phyloP scores from a whole-genome alignment of 495 filamentous ascomycete species.

The Talaromyces thailandensis region DNA sequence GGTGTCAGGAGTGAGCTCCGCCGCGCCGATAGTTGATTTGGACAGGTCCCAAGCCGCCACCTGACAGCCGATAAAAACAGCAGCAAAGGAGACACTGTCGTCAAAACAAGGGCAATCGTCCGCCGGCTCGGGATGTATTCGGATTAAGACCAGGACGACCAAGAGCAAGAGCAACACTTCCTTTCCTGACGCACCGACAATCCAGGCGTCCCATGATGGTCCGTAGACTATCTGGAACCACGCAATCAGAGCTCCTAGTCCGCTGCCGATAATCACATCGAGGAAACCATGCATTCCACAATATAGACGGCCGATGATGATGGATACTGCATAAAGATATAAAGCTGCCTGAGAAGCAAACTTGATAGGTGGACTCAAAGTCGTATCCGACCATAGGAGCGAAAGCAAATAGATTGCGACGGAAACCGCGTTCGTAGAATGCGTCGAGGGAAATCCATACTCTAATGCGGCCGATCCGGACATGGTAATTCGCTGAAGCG shows the following conservation, averaged over 20 bases:
- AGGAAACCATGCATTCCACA: constrained; percentile 98
- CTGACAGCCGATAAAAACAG: constrained; percentile 74
- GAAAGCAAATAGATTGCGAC: constrained; percentile 78
- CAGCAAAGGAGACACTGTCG: constrained; percentile 89
- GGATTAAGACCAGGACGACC: constrained; percentile 62
- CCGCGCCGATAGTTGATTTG: constrained; percentile 43
- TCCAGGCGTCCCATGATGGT: constrained; percentile 54
- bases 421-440: constrained; percentile 94
- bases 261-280: constrained; percentile 71
- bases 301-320: constrained; percentile 83
- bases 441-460: constrained; percentile 94
- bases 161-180: constrained; percentile 52
- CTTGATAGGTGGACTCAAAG: constrained; percentile 39
- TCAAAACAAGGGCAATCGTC: constrained; percentile 98
- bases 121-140: constrained; percentile 90
- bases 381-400: constrained; percentile 45
- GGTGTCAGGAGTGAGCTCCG: constrained; percentile 48
- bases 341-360: constrained; percentile 54
- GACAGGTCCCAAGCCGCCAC: constrained; percentile 74
- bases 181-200: constrained; percentile 37
- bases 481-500: constrained; percentile 91
- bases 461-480: constrained; percentile 89
- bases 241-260: constrained; percentile 61
- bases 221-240: constrained; percentile 65
- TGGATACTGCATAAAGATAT: constrained; percentile 82